Evolutionary conservation across 352 stramenopile species (phyloP), one percentile per base, ranked within the genome.

Genomic region (Phytophthora meadii): DNA sequence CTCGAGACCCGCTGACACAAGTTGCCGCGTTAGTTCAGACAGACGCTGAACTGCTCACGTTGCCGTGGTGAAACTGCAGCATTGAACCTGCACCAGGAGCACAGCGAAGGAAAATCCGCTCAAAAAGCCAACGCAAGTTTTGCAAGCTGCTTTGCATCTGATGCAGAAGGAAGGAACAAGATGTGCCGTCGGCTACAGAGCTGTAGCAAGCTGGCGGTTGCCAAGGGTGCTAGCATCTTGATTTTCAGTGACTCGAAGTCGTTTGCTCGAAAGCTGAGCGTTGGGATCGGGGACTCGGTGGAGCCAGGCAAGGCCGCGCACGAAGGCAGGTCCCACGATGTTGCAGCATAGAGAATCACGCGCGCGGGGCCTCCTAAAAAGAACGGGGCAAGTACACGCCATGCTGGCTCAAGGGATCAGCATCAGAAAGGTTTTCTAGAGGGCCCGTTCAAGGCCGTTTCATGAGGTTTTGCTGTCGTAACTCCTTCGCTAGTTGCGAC

Each of bases 41-140:
- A 63, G 52, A 52, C 54, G 52, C 41, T 36, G 64, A 48, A 40
- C 6, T 3, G 15, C 27, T 30, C 47, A 61, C 36, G 49, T 61
- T 69, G 57, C 41, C 42, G 42, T 15, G 57, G 39, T 70, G 66
- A 70, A 70, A 74, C 65, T 57, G 53, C 46, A 39, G 22, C 17
- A 50, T 32, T 56, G 61, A 61, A 66, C 17, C n/a, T 42, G 37
- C 14, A 42, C 37, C 51, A 51, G 27, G 1, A 22, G 25, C 45
- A 58, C 10, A 54, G 32, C 24, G 9, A 48, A 28, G 27, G 46
- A 61, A 68, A 57, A 52, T 40, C 41, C 47, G 19, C 15, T 68
- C 1, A 30, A 30, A 30, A 30, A 30, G 27, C 27, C 27, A 30
- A 30, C 27, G 27, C 27, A 30, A 30, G 27, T 7, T 30, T 4